Percentiles rank a stretch among this genome's conserved stretches.
phyloP scores from a whole-genome alignment of 495 filamentous ascomycete genomes.

The Echria macrotheca region DNA sequence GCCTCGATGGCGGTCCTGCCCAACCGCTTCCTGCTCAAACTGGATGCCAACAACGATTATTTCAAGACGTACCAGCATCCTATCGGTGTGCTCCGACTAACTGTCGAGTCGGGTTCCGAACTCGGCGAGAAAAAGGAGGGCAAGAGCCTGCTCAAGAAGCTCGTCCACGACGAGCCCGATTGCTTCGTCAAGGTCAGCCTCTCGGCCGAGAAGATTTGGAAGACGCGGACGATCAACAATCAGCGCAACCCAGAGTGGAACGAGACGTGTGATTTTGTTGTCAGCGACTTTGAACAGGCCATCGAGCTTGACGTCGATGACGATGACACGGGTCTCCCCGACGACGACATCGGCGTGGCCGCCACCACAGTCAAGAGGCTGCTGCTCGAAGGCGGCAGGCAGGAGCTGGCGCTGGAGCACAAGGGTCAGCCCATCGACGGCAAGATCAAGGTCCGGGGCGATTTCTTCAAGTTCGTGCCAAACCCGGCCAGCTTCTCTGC shows the following conservation, averaged over 20 bases:
- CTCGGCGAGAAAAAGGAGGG: conserved; percentile 20
- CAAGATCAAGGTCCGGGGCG: conserved; percentile 25
- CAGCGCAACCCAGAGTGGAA: conserved; percentile 36
- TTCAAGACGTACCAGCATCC: conserved; percentile 36
- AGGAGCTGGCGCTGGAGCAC: conserved; percentile 30
- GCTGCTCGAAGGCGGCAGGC: conserved; percentile 27
- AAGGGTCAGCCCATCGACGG: conserved; percentile 27
- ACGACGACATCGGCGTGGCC: conserved; percentile 38
- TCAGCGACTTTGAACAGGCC: conserved; percentile 33
- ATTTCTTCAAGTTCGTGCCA: conserved; percentile 32
- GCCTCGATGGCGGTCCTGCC: conserved; percentile 8
- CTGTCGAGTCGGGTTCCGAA: conserved; percentile 32
- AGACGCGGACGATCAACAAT: conserved; percentile 30
- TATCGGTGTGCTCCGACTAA: conserved; percentile 36
- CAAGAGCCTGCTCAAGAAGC: conserved; percentile 27
- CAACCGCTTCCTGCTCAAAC: conserved; percentile 9
- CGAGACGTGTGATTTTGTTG: conserved; percentile 37
- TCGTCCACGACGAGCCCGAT: conserved; percentile 33
- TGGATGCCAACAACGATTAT: conserved; percentile 3
- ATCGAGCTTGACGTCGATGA: conserved; percentile 35
- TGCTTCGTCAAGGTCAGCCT: conserved; percentile 35
- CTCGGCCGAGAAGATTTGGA: conserved; percentile 34
- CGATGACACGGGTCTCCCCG: conserved; percentile 27
- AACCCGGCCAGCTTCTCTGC: conserved; percentile 23
- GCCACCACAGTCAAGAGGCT: conserved; percentile 33